A percentile compares a stretch with the other conserved stretches of the same genome.
Conservation (phyloP, 805 yeast genomes). For the Monosporozyma aerobia region DNA sequence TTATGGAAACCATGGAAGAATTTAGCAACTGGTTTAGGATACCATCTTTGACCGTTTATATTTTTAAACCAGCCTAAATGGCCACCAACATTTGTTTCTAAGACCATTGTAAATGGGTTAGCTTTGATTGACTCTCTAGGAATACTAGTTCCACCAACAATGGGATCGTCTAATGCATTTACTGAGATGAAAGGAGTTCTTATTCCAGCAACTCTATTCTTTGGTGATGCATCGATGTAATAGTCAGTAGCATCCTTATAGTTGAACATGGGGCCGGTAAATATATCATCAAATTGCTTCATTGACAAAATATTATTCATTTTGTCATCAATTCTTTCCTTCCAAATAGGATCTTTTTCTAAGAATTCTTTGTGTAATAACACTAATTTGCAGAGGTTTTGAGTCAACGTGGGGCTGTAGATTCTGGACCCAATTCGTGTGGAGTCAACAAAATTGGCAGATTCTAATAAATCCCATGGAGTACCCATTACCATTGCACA, state of each 20-base stretch:
- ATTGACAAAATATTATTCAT: conserved; percentile 29
- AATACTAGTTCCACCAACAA: conserved; percentile 40
- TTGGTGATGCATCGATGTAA: conserved; percentile 55
- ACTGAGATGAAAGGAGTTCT: conserved; percentile 56
- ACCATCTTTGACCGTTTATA: conserved; percentile 58
- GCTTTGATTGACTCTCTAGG: conserved; percentile 42
- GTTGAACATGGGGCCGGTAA: conserved; percentile 61
- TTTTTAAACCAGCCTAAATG: conserved; percentile 69
- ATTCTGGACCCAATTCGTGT: conserved; percentile 36
- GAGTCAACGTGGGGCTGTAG: conserved; percentile 45
- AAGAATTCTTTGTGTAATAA: conserved; percentile 34
- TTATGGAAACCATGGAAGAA: conserved; percentile 32
- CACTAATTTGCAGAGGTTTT: conserved; percentile 37
- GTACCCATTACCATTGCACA: conserved; percentile 54
- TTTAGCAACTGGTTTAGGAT: conserved; percentile 40
- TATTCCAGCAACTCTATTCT: conserved; percentile 40
- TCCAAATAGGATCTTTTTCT: conserved; percentile 21
- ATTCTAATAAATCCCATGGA: conserved; percentile 65
- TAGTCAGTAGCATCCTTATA: conserved; percentile 56
- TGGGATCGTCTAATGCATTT: conserved; percentile 69
- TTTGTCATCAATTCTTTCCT: conserved; percentile 15
- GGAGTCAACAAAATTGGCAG: conserved; percentile 37
- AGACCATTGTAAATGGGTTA: conserved; percentile 53
- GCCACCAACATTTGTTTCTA: conserved; percentile 64
- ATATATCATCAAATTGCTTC: conserved; percentile 51